Conservation (phyloP, 23 red algal species). For the Gracilaria domingensis region DNA sequence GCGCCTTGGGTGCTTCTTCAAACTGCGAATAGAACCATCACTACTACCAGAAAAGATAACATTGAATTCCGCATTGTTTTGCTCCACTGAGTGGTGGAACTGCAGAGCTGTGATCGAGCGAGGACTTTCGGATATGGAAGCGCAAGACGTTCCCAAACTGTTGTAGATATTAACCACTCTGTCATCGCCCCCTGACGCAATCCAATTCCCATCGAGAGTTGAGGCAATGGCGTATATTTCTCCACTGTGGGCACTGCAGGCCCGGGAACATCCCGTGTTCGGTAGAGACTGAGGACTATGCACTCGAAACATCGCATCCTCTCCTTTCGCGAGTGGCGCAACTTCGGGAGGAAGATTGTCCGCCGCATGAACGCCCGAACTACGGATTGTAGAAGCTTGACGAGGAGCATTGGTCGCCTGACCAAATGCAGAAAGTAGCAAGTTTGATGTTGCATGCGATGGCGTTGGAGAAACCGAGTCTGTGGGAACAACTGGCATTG, state of each 20-base stretch:
- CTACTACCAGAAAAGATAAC: slow-evolving; percentile 38
- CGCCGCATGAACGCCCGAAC: not conserved
- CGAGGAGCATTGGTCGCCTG: not conserved
- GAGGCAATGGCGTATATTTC: slow-evolving; percentile 59
- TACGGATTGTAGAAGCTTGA: not conserved
- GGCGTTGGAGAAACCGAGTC: not conserved
- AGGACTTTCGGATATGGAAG: slow-evolving; percentile 31
- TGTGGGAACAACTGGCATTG: slow-evolving; percentile 12
- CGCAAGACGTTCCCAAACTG: slow-evolving; percentile 16
- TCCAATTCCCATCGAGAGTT: slow-evolving; percentile 44
- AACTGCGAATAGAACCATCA: slow-evolving; percentile 48
- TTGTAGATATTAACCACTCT: slow-evolving; percentile 41
- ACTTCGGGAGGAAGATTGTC: slow-evolving; percentile 8
- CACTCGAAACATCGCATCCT: not conserved
- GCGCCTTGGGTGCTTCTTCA: slow-evolving; percentile 18
- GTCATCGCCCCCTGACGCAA: slow-evolving; percentile 70
- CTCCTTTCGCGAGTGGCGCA: slow-evolving; percentile 7
- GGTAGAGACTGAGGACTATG: not conserved
- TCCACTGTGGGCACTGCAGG: slow-evolving; percentile 44
- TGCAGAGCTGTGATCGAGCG: slow-evolving; percentile 54
- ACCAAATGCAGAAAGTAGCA: slow-evolving; percentile 11
- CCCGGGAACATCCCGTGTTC: not conserved
- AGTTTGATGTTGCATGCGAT: not conserved
- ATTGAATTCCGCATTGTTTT: slow-evolving; percentile 11
- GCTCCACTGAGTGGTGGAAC: slow-evolving; percentile 1